phyloP scores from a whole-genome alignment of 306 rosid genomes.

The Vigna reflexopilosa region DNA sequence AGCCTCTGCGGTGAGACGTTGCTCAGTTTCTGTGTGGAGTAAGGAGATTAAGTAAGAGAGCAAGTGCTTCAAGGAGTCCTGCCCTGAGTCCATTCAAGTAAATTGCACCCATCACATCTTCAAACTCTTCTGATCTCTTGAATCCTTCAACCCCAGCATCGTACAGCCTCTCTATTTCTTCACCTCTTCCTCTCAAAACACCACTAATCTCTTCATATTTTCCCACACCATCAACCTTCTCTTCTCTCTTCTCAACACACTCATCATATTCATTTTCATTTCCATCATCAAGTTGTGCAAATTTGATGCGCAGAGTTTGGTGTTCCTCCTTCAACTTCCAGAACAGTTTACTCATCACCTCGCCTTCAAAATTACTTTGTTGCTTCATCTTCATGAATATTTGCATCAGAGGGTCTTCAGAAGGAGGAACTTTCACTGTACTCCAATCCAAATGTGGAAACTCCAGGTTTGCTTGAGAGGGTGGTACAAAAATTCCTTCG shows the following conservation, averaged over 20 bases:
- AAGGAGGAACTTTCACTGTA: too few relatives aligned
- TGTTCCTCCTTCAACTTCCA: neutral
- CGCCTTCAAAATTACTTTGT: neutral
- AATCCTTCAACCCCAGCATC: neutral
- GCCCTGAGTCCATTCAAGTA: neutral
- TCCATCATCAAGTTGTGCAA: neutral
- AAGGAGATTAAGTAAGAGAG: neutral
- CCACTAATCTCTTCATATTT: neutral
- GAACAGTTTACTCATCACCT: neutral
- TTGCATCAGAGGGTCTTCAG: too few relatives aligned
- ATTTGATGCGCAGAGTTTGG: neutral
- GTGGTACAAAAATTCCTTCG: too few relatives aligned
- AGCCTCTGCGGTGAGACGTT: too few relatives aligned
- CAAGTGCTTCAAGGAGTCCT: neutral
- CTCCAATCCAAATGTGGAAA: too few relatives aligned
- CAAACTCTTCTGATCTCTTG: neutral
- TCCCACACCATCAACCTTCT: too few relatives aligned
- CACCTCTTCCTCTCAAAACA: neutral
- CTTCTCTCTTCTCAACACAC: too few relatives aligned
- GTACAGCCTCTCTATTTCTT: conserved; percentile 1
- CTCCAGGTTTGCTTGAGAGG: too few relatives aligned
- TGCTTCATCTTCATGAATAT: neutral
- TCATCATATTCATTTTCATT: too few relatives aligned
- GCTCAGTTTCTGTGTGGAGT: too few relatives aligned
- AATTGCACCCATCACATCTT: neutral